Percentiles rank a stretch among this genome's conserved stretches.
Evolutionary conservation across 192 early-diverging fungal genomes (phyloP).

Genomic region (Coemansia sp.): DNA sequence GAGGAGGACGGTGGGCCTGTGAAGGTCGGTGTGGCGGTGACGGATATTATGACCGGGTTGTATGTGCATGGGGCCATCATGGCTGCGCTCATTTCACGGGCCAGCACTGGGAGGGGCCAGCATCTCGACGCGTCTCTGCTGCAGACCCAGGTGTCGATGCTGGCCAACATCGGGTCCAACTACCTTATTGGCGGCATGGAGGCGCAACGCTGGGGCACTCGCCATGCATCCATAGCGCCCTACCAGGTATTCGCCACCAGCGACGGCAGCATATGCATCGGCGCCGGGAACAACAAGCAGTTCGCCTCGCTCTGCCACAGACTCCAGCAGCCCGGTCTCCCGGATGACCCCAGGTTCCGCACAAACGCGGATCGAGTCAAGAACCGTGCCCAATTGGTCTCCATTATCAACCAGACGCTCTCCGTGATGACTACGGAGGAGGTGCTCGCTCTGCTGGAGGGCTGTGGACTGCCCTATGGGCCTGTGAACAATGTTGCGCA

Average conservation of each 20-base stretch:
- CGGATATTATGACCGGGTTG: conserved; percentile 75
- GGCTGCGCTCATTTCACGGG: conserved; percentile 76
- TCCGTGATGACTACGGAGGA: conserved; percentile 51
- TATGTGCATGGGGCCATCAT: conserved; percentile 89
- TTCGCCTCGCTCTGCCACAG: conserved; percentile 65
- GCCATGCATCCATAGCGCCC: conserved; percentile 89
- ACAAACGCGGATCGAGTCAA: conserved; percentile 75
- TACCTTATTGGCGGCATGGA: conserved; percentile 83
- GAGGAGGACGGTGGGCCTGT: conserved; percentile 79
- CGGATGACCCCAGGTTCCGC: conserved; percentile 53
- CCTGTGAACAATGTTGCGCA: conserved; percentile 76
- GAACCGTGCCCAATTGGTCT: conserved; percentile 65
- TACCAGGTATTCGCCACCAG: conserved; percentile 81
- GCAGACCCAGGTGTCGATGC: conserved; percentile 80
- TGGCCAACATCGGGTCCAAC: conserved; percentile 88
- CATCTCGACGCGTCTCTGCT: conserved; percentile 87
- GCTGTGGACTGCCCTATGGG: conserved; percentile 74
- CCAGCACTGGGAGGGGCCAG: conserved; percentile 68
- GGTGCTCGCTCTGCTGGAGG: conserved; percentile 67
- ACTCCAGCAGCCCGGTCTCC: conserved; percentile 55
- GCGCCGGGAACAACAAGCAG: conserved; percentile 87
- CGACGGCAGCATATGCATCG: conserved; percentile 82
- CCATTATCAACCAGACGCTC: conserved; percentile 58
- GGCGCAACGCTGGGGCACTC: conserved; percentile 80
- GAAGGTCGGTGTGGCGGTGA: conserved; percentile 97